Evolutionary conservation across 306 rosid species (phyloP).

Genomic region (Vigna radiata): DNA sequence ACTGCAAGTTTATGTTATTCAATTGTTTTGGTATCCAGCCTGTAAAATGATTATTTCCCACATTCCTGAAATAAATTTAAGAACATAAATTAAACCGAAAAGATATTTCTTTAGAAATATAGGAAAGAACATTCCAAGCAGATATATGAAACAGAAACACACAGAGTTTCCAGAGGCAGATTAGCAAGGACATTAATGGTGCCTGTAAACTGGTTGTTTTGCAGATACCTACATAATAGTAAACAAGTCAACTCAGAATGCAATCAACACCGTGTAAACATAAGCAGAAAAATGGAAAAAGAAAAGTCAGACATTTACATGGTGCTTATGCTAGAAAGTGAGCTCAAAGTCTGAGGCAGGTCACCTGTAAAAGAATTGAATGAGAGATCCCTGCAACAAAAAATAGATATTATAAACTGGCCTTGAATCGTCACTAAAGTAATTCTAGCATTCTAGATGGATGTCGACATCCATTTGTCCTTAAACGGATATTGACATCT

Average conservation of each 20-base stretch:
- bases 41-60: constrained; percentile 77
- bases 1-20: constrained; percentile 74
- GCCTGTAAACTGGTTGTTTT: constrained; percentile 91
- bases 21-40: constrained; percentile 93
- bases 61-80: constrained; percentile 66
- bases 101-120: constrained; percentile 10
- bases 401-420: constrained; percentile 31
- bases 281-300: not conserved
- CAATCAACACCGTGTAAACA: constrained; percentile 42
- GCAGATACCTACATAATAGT: constrained; percentile 66
- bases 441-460: constrained; percentile 37
- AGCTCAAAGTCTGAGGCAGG: constrained; percentile 87
- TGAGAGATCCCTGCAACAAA: constrained; percentile 86
- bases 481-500: too few species aligned
- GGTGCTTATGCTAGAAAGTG: constrained; percentile 70
- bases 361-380: constrained; percentile 74
- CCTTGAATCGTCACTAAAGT: constrained; percentile 6
- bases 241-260: constrained; percentile 44
- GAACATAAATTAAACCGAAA: constrained; percentile 37
- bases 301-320: constrained; percentile 60
- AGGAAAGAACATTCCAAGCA: constrained; percentile 31
- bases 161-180: constrained; percentile 87
- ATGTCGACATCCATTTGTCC: too few species aligned
- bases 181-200: constrained; percentile 78
- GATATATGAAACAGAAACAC: constrained; percentile 46